Base-by-base conservation (phyloP, 1,284 basidiomycete genomes). In the Cutaneotrichosporon sp. region DNA sequence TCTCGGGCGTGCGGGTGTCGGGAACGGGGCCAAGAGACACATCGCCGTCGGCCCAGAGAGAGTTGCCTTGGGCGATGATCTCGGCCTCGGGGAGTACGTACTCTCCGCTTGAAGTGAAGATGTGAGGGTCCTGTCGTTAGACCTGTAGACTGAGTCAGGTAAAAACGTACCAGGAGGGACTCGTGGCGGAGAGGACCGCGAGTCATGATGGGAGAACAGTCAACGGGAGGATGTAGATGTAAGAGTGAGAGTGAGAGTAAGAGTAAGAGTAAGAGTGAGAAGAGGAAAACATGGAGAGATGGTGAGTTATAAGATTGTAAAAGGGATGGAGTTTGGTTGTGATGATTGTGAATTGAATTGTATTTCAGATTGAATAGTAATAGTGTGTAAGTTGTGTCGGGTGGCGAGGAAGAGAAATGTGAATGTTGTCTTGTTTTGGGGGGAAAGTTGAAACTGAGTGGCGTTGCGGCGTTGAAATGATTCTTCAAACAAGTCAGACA, bases 1-100 rank as follows among this genome's bases (percentile, higher is more conserved):
- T 59, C 32, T 30, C 26, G 18, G 57, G 57, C 57, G 49, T 58
- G 42, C 30, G 57, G 11, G 47, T 49, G 30, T 30, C 13, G 31
- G 40, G 16, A 9, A 46, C 49, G 6, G 42, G 40, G 21, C 14
- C 30, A 16, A 58, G 56, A 14, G 56, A 18, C 13, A 58, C 46
- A 13, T 32, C 0, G 21, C 56, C 56, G 6, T 16, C n/a, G 0
- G 16, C 26, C 56, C 56, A 58, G 16, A 58, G 56, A 14, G 16
- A 10, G 26, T 49, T 14, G 30, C 40, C 56, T 30, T 58, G 26
- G 40, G 42, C 40, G 16, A 58, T 10, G 31, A 58, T 47, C 21
- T n/a, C 56, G 30, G 46, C 16, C n/a, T 47, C 56, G 16, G 26
- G 30, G n/a, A 16, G 30, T 18, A 42, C 30, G 42, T 47, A 58